Evolutionary conservation across 805 yeast genomes (phyloP).

Genomic region (Lipomyces sp.): DNA sequence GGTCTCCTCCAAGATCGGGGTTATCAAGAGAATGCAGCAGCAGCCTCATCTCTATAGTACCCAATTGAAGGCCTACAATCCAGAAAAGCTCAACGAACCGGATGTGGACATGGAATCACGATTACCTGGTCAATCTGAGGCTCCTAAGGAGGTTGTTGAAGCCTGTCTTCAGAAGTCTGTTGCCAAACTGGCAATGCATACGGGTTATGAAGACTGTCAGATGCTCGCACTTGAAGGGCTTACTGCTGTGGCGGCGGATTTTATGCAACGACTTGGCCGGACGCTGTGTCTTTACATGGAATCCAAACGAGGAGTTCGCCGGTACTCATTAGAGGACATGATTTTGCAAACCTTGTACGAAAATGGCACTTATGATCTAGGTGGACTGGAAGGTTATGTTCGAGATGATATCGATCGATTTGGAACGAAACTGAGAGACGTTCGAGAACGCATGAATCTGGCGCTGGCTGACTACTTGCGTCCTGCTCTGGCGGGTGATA

Average conservation of each 20-base stretch:
- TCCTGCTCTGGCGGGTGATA: constrained; percentile 58
- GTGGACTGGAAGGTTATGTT: constrained; percentile 71
- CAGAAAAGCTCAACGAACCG: constrained; percentile 61
- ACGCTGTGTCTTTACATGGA: constrained; percentile 75
- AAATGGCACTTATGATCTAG: constrained; percentile 83
- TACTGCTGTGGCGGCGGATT: constrained; percentile 82
- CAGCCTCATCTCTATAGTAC: constrained; percentile 58
- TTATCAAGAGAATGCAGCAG: constrained; percentile 89
- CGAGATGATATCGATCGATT: constrained; percentile 74
- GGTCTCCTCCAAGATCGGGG: constrained; percentile 82
- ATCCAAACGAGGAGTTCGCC: constrained; percentile 47
- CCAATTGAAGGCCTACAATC: constrained; percentile 71
- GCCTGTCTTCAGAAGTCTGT: constrained; percentile 70
- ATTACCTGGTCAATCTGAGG: constrained; percentile 66
- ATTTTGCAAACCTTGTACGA: constrained; percentile 71
- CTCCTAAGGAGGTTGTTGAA: constrained; percentile 62
- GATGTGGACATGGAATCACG: constrained; percentile 87
- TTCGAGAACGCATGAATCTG: constrained; percentile 65
- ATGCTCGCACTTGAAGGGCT: constrained; percentile 76
- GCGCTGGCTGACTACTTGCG: constrained; percentile 81
- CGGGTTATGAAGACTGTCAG: constrained; percentile 87
- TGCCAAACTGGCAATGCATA: constrained; percentile 82
- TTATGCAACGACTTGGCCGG: constrained; percentile 72
- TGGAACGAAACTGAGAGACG: constrained; percentile 67
- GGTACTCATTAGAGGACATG: constrained; percentile 52